Evolutionary conservation across 2,329 filamentous ascomycete genomes (phyloP).

Genomic region (Rosellinia necatrix): DNA sequence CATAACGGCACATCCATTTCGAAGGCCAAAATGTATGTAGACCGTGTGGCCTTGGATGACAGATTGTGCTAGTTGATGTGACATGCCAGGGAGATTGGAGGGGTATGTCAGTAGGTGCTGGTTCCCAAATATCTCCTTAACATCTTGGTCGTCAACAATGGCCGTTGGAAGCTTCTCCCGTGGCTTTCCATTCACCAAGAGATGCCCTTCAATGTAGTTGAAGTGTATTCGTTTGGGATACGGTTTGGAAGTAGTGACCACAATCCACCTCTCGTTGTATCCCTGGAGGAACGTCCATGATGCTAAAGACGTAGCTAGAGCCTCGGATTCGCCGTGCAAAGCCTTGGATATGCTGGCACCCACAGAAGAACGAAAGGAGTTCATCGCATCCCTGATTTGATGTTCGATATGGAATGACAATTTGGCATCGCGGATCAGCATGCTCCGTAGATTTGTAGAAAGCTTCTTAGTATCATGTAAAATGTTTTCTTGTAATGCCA

Average conservation of each 20-base stretch:
- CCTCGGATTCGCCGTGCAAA: constrained; percentile 45
- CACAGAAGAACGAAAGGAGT: constrained; percentile 16
- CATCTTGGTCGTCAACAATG: constrained; percentile 54
- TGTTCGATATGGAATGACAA: constrained; percentile 45
- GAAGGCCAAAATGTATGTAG: constrained; percentile 63
- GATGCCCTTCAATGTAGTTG: constrained; percentile 42
- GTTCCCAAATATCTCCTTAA: constrained; percentile 47
- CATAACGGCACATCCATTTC: constrained; percentile 48
- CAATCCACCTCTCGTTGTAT: constrained; percentile 35
- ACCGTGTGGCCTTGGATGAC: constrained; percentile 49
- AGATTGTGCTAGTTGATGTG: constrained; percentile 43
- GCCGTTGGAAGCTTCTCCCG: constrained; percentile 55
- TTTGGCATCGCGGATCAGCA: constrained; percentile 54
- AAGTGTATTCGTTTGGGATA: constrained; percentile 39
- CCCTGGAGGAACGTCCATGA: constrained; percentile 39
- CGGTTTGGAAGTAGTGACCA: constrained; percentile 12
- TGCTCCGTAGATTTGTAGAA: constrained; percentile 40
- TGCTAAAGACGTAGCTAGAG: constrained; percentile 30
- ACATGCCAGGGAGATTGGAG: constrained; percentile 59
- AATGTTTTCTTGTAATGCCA: constrained; percentile 52
- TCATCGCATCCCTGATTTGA: constrained; percentile 44
- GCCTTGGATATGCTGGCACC: constrained; percentile 43
- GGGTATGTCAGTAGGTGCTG: constrained; percentile 54
- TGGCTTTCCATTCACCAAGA: constrained; percentile 45
- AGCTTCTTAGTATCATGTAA: constrained; percentile 44